phyloP scores from a whole-genome alignment of 106 monocot species.

The Alisma plantagoaquatica region DNA sequence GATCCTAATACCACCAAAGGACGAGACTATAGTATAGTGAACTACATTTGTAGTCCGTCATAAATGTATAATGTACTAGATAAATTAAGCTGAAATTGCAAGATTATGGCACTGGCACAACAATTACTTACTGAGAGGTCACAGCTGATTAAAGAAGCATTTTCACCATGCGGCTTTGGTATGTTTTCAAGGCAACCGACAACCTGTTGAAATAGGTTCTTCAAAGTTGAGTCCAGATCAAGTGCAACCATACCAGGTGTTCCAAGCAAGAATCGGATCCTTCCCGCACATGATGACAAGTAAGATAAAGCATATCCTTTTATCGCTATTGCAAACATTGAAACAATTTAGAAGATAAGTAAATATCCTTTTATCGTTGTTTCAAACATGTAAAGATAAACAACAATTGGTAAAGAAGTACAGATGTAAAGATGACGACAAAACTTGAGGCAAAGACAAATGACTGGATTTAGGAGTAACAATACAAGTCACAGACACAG shows the following conservation, averaged over 20 bases:
- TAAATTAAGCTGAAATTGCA: too few species aligned
- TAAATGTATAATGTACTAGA: too few species aligned
- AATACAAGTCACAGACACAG: too few species aligned
- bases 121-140: constrained; percentile 75
- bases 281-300: constrained; percentile 80
- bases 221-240: constrained; percentile 79
- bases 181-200: constrained; percentile 84
- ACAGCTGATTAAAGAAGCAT: constrained; percentile 56
- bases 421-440: background rate
- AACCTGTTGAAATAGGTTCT: constrained; percentile 82
- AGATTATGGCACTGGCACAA: too few species aligned
- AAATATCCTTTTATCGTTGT: too few species aligned
- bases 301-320: constrained; percentile 93
- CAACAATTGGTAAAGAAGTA: background rate
- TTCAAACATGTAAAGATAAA: background rate
- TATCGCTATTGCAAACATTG: constrained; percentile 50
- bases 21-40: too few species aligned
- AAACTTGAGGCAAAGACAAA: background rate
- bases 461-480: too few species aligned
- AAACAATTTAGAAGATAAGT: background rate
- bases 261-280: constrained; percentile 91
- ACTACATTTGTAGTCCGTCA: too few species aligned
- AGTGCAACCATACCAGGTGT: constrained; percentile 99
- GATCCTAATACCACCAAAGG: too few species aligned
- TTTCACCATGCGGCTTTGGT: constrained; percentile 91